phyloP scores from a whole-genome alignment of 148 eudicot genomes.

The Mesembryanthemum crystallinum region DNA sequence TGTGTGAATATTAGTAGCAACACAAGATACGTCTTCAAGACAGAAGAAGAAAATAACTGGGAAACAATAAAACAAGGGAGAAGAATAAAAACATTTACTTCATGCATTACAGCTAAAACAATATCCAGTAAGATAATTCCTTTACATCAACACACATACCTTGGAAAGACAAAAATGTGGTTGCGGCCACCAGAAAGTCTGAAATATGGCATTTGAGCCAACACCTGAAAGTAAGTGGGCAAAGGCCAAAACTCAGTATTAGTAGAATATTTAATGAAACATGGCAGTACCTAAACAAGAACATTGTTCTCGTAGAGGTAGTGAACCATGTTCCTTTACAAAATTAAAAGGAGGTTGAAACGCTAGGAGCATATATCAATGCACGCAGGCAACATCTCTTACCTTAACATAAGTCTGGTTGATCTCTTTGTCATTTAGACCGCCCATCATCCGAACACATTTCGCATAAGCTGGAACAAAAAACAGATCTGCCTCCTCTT shows the following conservation, averaged over 20 bases:
- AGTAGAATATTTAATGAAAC: not conserved
- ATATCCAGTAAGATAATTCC: not conserved
- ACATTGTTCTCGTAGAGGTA: not conserved
- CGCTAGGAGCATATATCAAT: not conserved
- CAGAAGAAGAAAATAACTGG: not conserved
- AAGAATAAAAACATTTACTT: too few species aligned
- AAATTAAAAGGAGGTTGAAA: not conserved
- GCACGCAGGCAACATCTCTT: constrained; percentile 4
- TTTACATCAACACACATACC: constrained; percentile 37
- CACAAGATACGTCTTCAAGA: not conserved
- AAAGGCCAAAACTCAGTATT: constrained; percentile 21
- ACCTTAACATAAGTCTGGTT: constrained; percentile 89
- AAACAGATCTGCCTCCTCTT: constrained; percentile 86
- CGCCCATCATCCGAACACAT: constrained; percentile 95
- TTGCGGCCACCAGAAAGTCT: constrained; percentile 92
- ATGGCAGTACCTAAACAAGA: constrained; percentile 13
- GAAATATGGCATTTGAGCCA: constrained; percentile 96
- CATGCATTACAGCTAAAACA: not conserved
- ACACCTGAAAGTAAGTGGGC: constrained; percentile 59
- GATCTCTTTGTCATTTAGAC: constrained; percentile 88
- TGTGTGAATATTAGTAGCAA: not conserved
- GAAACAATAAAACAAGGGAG: too few species aligned
- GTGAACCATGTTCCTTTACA: not conserved
- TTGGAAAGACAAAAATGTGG: constrained; percentile 92
- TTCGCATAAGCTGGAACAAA: constrained; percentile 89